phyloP scores from a whole-genome alignment of 345 rosid genomes.

The Brassica incana region DNA sequence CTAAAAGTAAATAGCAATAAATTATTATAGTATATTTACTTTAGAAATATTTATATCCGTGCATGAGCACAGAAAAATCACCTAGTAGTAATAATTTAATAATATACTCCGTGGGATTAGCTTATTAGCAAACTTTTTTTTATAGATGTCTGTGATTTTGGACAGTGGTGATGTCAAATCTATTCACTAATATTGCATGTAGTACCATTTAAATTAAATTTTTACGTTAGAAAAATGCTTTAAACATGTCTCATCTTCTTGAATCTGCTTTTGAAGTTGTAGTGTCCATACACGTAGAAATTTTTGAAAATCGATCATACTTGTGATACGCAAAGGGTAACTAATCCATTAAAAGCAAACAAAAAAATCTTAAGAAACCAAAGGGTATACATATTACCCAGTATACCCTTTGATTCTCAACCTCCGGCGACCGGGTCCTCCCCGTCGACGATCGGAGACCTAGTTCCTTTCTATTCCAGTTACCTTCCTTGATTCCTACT shows the following conservation, averaged over 20 bases:
- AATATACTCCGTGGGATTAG: conserved; percentile 75
- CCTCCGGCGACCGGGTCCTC: conserved; percentile 34
- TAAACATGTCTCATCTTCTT: background rate
- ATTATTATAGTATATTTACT: too few species aligned
- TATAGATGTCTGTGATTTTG: background rate
- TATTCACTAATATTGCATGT: too few species aligned
- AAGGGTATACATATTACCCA: background rate
- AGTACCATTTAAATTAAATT: background rate
- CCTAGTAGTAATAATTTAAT: conserved; percentile 35
- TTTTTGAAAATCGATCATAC: too few species aligned
- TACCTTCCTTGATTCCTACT: conserved; percentile 46
- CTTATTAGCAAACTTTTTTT: conserved; percentile 64
- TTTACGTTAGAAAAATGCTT: background rate
- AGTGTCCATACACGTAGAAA: background rate
- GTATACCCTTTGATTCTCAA: conserved; percentile 3
- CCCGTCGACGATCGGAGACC: conserved; percentile 32
- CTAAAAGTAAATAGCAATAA: too few species aligned
- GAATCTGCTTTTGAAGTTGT: background rate
- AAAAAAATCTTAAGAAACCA: too few species aligned
- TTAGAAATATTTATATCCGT: too few species aligned
- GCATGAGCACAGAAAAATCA: too few species aligned
- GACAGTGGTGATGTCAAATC: too few species aligned
- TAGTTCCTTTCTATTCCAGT: conserved; percentile 53
- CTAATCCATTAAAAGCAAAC: background rate
- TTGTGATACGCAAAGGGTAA: too few species aligned